A percentile compares a stretch with the other conserved stretches of the same genome.
phyloP scores from a whole-genome alignment of 305 asterid genomes.

The Nicotiana rustica region DNA sequence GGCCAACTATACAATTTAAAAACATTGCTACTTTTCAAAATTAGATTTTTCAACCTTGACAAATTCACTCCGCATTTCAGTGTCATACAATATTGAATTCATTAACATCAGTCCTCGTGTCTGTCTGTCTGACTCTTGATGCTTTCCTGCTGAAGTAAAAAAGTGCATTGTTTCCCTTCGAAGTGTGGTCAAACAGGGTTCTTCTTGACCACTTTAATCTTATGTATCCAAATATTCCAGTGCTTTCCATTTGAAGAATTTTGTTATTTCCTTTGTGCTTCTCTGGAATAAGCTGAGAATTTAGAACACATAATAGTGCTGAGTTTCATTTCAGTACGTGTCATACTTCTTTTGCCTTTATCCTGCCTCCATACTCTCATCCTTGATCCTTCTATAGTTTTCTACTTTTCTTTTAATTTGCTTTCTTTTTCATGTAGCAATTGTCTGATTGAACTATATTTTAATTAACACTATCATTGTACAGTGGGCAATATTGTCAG shows the following conservation, averaged over 20 bases:
- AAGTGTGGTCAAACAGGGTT: neutral
- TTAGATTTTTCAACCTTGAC: neutral
- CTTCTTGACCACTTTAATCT: constrained; percentile 24
- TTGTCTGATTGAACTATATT: constrained; percentile 13
- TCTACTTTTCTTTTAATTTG: neutral
- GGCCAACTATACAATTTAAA: neutral
- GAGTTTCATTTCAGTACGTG: constrained; percentile 23
- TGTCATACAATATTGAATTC: constrained; percentile 22
- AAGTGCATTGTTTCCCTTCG: constrained; percentile 27
- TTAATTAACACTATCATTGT: constrained; percentile 21
- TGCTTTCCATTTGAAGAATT: constrained; percentile 18
- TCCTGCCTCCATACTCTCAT: constrained; percentile 25
- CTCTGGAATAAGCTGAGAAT: constrained; percentile 23
- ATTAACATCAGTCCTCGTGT: constrained; percentile 17
- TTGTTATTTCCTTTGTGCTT: constrained; percentile 7
- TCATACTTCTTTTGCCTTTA: constrained; percentile 15
- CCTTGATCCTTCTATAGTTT: neutral
- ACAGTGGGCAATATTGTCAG: constrained; percentile 59
- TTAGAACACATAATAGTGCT: neutral
- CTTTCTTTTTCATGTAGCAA: constrained; percentile 24
- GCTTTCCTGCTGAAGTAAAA: neutral
- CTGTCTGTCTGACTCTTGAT: constrained; percentile 15
- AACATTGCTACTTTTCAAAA: neutral
- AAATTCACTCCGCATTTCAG: constrained; percentile 19
- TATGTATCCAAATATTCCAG: neutral